Percentiles rank a stretch among this genome's conserved stretches.
Evolutionary conservation across 176 grass and related monocot species (phyloP).

Genomic region (Triticum dicoccoides): DNA sequence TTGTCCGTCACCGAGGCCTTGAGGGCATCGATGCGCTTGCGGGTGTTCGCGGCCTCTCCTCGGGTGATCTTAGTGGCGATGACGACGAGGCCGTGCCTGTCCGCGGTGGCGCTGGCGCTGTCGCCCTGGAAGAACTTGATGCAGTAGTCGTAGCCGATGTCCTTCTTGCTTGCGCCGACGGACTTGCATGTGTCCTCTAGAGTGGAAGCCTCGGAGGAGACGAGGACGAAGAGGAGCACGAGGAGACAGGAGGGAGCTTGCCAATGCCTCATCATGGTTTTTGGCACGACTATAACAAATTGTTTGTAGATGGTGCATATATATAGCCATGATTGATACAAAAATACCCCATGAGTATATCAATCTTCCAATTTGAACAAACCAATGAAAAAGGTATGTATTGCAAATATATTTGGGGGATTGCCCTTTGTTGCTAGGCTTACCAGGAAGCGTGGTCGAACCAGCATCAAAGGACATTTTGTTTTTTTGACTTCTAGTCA

Average conservation of each 20-base stretch:
- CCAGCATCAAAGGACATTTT: no score
- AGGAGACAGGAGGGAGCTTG: constrained; percentile 7
- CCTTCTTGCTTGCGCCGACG: background rate
- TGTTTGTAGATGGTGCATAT: background rate
- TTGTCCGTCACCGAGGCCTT: constrained; percentile 31
- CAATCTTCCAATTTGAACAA: background rate
- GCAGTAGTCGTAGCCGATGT: constrained; percentile 48
- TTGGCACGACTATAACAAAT: background rate
- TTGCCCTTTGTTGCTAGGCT: no score
- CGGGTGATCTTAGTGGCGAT: constrained; percentile 32
- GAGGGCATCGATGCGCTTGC: constrained; percentile 34
- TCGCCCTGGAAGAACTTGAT: constrained; percentile 44
- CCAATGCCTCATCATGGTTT: constrained; percentile 19
- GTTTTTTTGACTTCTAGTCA: no score
- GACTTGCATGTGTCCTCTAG: constrained; percentile 59
- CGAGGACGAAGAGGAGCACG: constrained; percentile 2
- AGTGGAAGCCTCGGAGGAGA: constrained; percentile 5
- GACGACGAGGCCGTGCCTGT: constrained; percentile 43
- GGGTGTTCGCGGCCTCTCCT: background rate
- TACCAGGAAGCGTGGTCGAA: no score
- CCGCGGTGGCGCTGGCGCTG: constrained; percentile 8
- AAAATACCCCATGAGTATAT: background rate
- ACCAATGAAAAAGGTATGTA: background rate
- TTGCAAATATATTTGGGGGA: background rate
- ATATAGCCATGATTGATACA: background rate